Evolutionary conservation across 2,329 filamentous ascomycete genomes (phyloP), one percentile per base, ranked within the genome.

Genomic region (Fusarium sulawesiense): DNA sequence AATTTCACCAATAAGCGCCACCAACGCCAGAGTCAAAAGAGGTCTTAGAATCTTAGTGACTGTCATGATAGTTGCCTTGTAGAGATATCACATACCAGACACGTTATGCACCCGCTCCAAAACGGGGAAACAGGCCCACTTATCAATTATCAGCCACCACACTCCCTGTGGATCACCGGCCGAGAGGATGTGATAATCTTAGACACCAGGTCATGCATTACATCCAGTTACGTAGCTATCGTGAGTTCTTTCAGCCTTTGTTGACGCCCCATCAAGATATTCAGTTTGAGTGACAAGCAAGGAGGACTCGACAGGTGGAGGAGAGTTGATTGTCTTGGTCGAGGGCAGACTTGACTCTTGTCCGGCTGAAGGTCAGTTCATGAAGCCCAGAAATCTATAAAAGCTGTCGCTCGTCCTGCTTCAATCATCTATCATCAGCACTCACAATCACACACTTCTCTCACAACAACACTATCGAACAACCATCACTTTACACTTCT

Each of bases 61-160:
- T 20, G 7, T n/a, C 40, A 13, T 21, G 13, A 20, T 12, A 29
- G 18, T 34, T 41, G 10, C 27, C 45, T 20, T 20, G 30, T 27
- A 11, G 32, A 41, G 27, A 11, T 37, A 25, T 71, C 67, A 64
- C 63, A 71, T 70, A 60, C 63, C 67, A 55, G 54, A 56, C 25
- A 14, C 2, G 10, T 48, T 18, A 50, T 54, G 27, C 44, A 32
- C 37, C 14, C 16, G 27, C 6, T 14, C 14, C 6, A 12, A 45
- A 16, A 7, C 3, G 27, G 34, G 29, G 14, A 53, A 14, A 29
- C 13, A 49, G 29, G 6, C 18, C 48, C 44, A 53, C 41, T 42
- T 37, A 4, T 4, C 11, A 18, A 20, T 1, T 7, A 2, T 1
- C 11, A 16, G 6, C 4, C 7, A 4, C 12, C n/a, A 13, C 16